These are phyloP conservation scores for Suillus cothurnatus DNA, from an alignment of 768 basidiomycete species.

Conservation along the genomic window DNA sequence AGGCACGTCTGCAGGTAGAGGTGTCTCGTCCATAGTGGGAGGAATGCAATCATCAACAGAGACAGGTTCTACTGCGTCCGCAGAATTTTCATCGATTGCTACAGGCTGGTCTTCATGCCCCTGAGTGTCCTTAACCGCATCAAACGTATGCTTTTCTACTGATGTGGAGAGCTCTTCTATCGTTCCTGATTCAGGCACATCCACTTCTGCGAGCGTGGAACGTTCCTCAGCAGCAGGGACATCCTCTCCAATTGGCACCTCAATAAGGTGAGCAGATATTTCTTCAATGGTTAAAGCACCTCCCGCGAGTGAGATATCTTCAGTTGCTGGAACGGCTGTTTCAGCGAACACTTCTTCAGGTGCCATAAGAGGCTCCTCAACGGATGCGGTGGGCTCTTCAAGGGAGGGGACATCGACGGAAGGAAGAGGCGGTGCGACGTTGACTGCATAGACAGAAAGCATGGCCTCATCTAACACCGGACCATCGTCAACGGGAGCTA, in stretches of 20 bases:
- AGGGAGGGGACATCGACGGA: no score
- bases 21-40: conserved; percentile 7
- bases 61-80: neutral
- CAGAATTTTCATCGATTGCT: conserved; percentile 11
- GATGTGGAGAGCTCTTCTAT: neutral
- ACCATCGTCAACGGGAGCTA: neutral
- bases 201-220: neutral
- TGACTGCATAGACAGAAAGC: neutral
- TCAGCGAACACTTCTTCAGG: neutral
- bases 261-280: neutral
- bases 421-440: neutral
- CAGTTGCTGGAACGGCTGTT: neutral
- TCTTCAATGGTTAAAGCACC: neutral
- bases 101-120: conserved; percentile 6
- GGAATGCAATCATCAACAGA: neutral
- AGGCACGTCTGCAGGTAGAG: conserved; percentile 8
- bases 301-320: neutral
- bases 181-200: neutral
- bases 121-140: neutral
- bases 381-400: no score
- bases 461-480: neutral
- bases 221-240: neutral
- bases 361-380: conserved; percentile 8
- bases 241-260: conserved; percentile 3
- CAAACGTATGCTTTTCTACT: neutral